A percentile compares a stretch with the other conserved stretches of the same genome.
phyloP scores from a whole-genome alignment of 2,329 filamentous ascomycete species.

The Trichoderma breve region DNA sequence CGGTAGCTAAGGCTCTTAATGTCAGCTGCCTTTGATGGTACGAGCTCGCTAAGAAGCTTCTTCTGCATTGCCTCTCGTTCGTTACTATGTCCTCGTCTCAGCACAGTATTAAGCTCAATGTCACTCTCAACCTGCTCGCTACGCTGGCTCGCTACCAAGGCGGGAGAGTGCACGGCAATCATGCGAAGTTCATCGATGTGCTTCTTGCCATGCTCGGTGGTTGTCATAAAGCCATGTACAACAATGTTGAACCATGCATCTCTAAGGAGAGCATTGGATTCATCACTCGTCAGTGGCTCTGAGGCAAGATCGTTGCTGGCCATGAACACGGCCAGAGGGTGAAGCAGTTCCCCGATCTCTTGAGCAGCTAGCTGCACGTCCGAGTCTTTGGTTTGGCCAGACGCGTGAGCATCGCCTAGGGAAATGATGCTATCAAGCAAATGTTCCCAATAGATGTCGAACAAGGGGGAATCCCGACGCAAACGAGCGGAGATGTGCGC shows the following conservation, averaged over 20 bases:
- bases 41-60: constrained; percentile 67
- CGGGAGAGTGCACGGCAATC: constrained; percentile 83
- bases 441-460: constrained; percentile 79
- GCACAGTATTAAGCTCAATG: constrained; percentile 90
- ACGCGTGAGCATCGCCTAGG: constrained; percentile 80
- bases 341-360: constrained; percentile 84
- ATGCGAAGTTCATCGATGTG: constrained; percentile 75
- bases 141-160: constrained; percentile 82
- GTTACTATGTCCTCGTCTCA: constrained; percentile 79
- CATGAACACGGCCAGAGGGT: constrained; percentile 83
- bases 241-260: constrained; percentile 99
- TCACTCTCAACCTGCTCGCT: constrained; percentile 92
- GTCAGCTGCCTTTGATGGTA: constrained; percentile 74
- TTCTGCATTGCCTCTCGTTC: constrained; percentile 80
- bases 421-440: constrained; percentile 84
- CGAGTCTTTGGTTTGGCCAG: constrained; percentile 68
- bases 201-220: constrained; percentile 69
- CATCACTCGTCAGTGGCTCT: constrained; percentile 56
- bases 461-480: constrained; percentile 68
- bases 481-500: constrained; percentile 72
- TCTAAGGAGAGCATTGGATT: constrained; percentile 70
- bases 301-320: constrained; percentile 60
- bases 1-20: constrained; percentile 83
- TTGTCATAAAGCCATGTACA: constrained; percentile 82
- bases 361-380: constrained; percentile 80